Evolutionary conservation across 1,284 basidiomycete genomes (phyloP), one percentile per base, ranked within the genome.

Genomic region (Tetrapyrgos nigripes): DNA sequence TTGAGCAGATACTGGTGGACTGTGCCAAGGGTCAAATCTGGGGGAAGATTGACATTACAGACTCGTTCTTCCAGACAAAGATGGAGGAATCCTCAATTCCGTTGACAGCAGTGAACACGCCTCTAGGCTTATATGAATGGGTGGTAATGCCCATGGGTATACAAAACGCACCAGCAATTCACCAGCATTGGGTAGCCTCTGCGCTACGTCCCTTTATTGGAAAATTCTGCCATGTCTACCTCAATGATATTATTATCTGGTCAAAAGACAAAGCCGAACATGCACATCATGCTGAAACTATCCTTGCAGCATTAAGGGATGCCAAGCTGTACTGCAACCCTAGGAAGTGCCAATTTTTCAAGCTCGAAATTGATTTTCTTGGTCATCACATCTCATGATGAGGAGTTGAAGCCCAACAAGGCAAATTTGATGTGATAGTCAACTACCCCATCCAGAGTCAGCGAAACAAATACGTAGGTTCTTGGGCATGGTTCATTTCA

Each of bases 231-330:
- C 61, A 66, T 37, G 26, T 64, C n/a, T 56, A 56, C 33, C 31
- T 56, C 1, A 51, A 79, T 58, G 70, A 78, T 56, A 76, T 79
- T 46, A 66, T 77, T 50, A 74, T 78, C 48, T 80, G 70, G 69
- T 77, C 73, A 0, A 6, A 70, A 1, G 57, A 58, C 1, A 11
- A 71, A 0, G 67, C 70, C 28, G 71, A 80, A 57, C 78, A 82
- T 56, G 23, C 52, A 1, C 0, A 51, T 1, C 68, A 78, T 59
- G 64, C 76, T 4, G 10, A n/a, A 0, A 31, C 50, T 11, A 70
- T 77, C 5, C 59, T 77, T 0, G 23, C 66, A 0, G 69, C 70
- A 0, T 63, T 76, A 0, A 23, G 59, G 0, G 24, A 17, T 0
- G 68, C 65, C 14, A 59, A 62, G 5, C 58, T 75, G 1, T 75